Evolutionary conservation across 1,284 basidiomycete species (phyloP).

Genomic region (Ganoderma resinaceum): DNA sequence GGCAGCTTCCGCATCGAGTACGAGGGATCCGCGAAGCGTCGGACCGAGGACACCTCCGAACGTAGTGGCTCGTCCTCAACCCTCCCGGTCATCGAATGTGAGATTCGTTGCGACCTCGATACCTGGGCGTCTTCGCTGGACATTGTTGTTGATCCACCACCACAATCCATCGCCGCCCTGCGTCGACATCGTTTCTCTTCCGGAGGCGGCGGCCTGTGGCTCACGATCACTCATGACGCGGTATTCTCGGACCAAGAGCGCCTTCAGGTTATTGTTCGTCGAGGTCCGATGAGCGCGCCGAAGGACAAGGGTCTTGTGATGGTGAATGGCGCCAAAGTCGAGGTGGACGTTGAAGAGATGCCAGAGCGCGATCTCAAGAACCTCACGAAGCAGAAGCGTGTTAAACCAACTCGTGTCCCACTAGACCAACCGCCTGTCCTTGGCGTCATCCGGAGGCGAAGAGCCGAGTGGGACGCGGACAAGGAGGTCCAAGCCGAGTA

Average conservation of each 20-base stretch:
- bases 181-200: constrained; percentile 88
- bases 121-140: constrained; percentile 90
- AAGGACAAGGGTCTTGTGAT: constrained; percentile 84
- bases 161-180: constrained; percentile 84
- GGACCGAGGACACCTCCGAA: constrained; percentile 37
- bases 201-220: constrained; percentile 95
- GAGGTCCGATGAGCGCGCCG: constrained; percentile 63
- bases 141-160: constrained; percentile 94
- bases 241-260: constrained; percentile 80
- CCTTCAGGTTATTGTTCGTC: constrained; percentile 76
- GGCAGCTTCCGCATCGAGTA: constrained; percentile 88
- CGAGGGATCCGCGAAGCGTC: constrained; percentile 67
- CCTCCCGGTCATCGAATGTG: constrained; percentile 83
- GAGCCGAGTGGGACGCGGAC: constrained; percentile 66
- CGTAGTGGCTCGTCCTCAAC: constrained; percentile 31
- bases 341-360: constrained; percentile 92
- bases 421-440: constrained; percentile 91
- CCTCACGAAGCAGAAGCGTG: constrained; percentile 84
- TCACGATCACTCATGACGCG: constrained; percentile 91
- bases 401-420: constrained; percentile 88
- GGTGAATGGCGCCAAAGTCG: constrained; percentile 89
- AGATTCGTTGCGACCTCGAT: constrained; percentile 93
- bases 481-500: constrained; percentile 38
- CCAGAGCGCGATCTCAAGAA: constrained; percentile 89
- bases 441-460: constrained; percentile 70